Percentiles rank a stretch among this genome's conserved stretches.
These are phyloP conservation scores for Chalciporus pseudorubinellus DNA, from an alignment of 768 basidiomycete genomes.

Conservation along the genomic window DNA sequence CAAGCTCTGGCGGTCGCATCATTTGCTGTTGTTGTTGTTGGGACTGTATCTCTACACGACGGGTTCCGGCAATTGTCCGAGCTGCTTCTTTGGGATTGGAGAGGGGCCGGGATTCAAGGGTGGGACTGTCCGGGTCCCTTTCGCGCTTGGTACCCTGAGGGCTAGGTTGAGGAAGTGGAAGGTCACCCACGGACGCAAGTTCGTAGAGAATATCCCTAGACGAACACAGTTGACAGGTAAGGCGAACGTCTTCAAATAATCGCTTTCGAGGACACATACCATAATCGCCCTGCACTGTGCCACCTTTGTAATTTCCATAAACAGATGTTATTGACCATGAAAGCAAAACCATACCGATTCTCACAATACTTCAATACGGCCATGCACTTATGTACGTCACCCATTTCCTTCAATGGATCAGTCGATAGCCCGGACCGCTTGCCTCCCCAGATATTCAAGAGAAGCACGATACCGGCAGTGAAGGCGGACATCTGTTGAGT, in stretches of 20 bases:
- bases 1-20: slow-evolving; percentile 11
- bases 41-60: slow-evolving; percentile 29
- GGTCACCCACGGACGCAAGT: slow-evolving; percentile 66
- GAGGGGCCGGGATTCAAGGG: slow-evolving; percentile 2
- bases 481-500: slow-evolving; percentile 39
- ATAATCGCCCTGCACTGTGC: slow-evolving; percentile 48
- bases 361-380: slow-evolving; percentile 38
- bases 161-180: slow-evolving; percentile 60
- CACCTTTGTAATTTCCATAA: slow-evolving; percentile 32
- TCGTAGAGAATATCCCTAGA: slow-evolving; percentile 72
- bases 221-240: not conserved
- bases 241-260: no score
- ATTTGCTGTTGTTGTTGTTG: slow-evolving; percentile 11
- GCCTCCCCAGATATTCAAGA: slow-evolving; percentile 57
- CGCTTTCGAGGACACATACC: slow-evolving; percentile 32
- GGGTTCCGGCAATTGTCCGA: slow-evolving; percentile 34
- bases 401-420: slow-evolving; percentile 45
- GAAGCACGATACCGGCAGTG: slow-evolving; percentile 48
- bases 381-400: slow-evolving; percentile 53
- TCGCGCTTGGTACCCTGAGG: slow-evolving; percentile 60
- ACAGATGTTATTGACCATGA: not conserved
- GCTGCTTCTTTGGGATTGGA: slow-evolving; percentile 14
- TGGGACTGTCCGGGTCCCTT: slow-evolving; percentile 53
- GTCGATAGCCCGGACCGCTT: slow-evolving; percentile 40
- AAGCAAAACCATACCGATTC: slow-evolving; percentile 27